Base-by-base conservation (phyloP, 2,329 filamentous ascomycete species). In the Penicillium concentricum region DNA sequence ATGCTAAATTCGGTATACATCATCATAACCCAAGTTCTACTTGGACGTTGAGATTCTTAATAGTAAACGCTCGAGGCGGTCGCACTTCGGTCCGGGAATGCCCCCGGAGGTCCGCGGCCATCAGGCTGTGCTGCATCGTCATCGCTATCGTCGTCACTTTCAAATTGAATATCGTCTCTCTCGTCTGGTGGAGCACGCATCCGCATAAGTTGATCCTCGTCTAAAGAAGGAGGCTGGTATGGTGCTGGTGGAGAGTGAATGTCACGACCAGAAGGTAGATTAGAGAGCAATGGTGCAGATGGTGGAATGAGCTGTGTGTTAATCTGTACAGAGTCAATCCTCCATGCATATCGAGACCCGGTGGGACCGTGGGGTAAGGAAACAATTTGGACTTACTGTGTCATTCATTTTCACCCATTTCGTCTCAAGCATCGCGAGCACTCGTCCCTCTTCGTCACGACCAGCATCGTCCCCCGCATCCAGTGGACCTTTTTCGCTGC, bases 391-490 rank as follows among this genome's bases (percentile, higher is more conserved):
- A 73, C 85, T 77, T 76, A 95, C 90, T 18, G 90, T 96, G 73
- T 97, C 91, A 69, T 99, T 99, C 75, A 92, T 86, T 76, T 92
- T 94, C 60, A 85, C 86, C 93, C 94, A 97, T 72, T 96, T 97
- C 37, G 81, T 82, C 66, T 95, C 85, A 34, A 99, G 78, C 86
- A 94, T 91, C 66, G 94, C 90, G 50, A 97, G 81, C 2, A 97
- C 88, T 54, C 92, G 82, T 2, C 82, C 86, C 75, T 99, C 94
- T 72, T 97, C 94, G 18, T 91, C 76, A 66, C 84, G 87, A 1
- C 94, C 93, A 0, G 88, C 93, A 74, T 97, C 92, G 44, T 87
- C 80, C 0, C 92, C 92, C 26, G 72, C 65, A 32, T 73, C 69
- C 22, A 77, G 61, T 41, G 69, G 68, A 4, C 68, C 69, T 46